Base-by-base conservation (phyloP, 1,284 basidiomycete species). In the Laetiporus sulphureus region DNA sequence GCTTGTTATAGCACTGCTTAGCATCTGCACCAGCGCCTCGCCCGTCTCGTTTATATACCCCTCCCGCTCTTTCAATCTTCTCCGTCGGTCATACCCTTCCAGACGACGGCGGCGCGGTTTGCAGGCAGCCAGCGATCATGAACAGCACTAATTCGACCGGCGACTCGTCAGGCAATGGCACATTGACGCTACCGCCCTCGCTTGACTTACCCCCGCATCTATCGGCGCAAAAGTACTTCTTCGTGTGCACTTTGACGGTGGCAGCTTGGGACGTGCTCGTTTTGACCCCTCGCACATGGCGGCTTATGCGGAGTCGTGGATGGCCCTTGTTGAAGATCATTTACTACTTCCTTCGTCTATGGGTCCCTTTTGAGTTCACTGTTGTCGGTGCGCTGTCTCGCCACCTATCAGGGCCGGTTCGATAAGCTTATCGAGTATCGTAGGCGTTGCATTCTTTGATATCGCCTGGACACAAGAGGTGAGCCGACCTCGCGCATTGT, bases 251-350 rank as follows among this genome's bases (percentile, higher is more conserved):
- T 0, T 73, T 90, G 45, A 90, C 86, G 37, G 83, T 90, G 41
- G 83, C 86, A 0, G 86, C 86, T 8, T 89, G 86, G 86, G 86
- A 90, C 54, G 80, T 85, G 24, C 77, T 90, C 50, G 86, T 90
- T 18, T 72, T 90, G 33, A 81, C 79, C 5, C 86, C 86, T 0
- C 67, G 86, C 37, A 79, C 80, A 41, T 89, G 79, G 75, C 73
- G 79, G 31, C 74, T 90, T 41, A 61, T 79, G 51, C 76, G 73
- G 55, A 67, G 71, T n/a, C 67, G 71, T 32, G 77, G 77, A 52
- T 89, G 86, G 86, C 85, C 86, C 0, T 60, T 72, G 0, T 75
- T 90, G 57, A 90, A 90, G 62, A 61, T 79, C 31, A 65, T 87
- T 33, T 88, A 80, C 65, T 73, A 83, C 59, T 77, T 88, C 58